phyloP scores from a whole-genome alignment of 2,329 filamentous ascomycete species.

The Epicoccum nigrum region DNA sequence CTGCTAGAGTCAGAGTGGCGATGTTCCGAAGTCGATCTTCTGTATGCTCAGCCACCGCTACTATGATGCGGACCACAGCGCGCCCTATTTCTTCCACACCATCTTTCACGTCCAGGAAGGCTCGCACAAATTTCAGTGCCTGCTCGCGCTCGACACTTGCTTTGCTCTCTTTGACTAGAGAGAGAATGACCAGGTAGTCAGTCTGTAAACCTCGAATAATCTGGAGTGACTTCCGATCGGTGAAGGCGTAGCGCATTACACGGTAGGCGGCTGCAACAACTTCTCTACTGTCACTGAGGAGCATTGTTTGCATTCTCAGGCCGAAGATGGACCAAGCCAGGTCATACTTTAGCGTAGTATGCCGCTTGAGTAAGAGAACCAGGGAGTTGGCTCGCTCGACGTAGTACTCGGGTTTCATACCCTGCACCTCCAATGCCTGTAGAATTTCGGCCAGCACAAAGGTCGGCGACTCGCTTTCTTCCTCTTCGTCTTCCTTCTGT shows the following conservation, averaged over 20 bases:
- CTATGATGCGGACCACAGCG: conserved; percentile 85
- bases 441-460: conserved; percentile 89
- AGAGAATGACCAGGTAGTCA: conserved; percentile 89
- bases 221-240: conserved; percentile 84
- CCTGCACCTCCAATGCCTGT: conserved; percentile 85
- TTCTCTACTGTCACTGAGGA: conserved; percentile 92
- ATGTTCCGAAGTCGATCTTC: conserved; percentile 89
- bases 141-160: conserved; percentile 97
- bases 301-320: conserved; percentile 90
- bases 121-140: conserved; percentile 92
- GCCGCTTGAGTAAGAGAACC: conserved; percentile 93
- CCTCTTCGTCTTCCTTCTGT: conserved; percentile 67
- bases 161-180: conserved; percentile 92
- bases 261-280: conserved; percentile 94
- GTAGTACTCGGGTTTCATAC: conserved; percentile 92
- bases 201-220: conserved; percentile 88
- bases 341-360: conserved; percentile 95
- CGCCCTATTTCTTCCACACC: conserved; percentile 87
- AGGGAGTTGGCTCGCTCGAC: conserved; percentile 89
- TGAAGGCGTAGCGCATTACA: conserved; percentile 92
- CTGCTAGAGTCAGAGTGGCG: conserved; percentile 88
- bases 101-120: conserved; percentile 94
- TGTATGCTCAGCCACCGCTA: conserved; percentile 84
- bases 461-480: conserved; percentile 81
- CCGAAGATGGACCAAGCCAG: conserved; percentile 96